phyloP scores from a whole-genome alignment of 2,329 filamentous ascomycete species.

The Claviceps sorghi region DNA sequence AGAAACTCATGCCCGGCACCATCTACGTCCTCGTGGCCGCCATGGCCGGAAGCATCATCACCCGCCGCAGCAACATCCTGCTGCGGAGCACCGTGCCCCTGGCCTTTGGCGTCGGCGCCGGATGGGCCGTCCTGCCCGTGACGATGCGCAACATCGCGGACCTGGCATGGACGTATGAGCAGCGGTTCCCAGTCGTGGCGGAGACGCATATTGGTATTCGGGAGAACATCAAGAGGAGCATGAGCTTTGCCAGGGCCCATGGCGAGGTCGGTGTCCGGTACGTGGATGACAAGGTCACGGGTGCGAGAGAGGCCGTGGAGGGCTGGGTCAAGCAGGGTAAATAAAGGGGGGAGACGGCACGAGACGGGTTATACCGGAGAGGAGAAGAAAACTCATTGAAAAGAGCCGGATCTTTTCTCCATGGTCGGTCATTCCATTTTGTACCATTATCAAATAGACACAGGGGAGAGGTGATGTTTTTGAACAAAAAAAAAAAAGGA shows the following conservation, averaged over 20 bases:
- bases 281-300: conserved; percentile 67
- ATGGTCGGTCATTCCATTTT: conserved; percentile 8
- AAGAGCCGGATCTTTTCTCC: not conserved
- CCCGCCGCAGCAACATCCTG: conserved; percentile 73
- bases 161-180: conserved; percentile 83
- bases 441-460: conserved; percentile 23
- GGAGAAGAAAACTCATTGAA: not conserved
- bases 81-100: conserved; percentile 64
- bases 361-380: not conserved
- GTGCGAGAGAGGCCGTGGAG: conserved; percentile 64
- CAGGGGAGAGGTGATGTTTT: not conserved
- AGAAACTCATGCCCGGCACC: conserved; percentile 75
- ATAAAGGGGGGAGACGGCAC: conserved; percentile 27
- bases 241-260: conserved; percentile 62
- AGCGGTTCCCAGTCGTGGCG: conserved; percentile 68
- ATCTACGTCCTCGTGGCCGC: conserved; percentile 87
- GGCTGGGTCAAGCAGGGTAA: conserved; percentile 85
- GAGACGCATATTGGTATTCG: conserved; percentile 64
- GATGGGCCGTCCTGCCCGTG: conserved; percentile 71
- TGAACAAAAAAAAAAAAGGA: not conserved
- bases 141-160: conserved; percentile 83
- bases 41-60: conserved; percentile 88
- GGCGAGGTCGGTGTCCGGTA: conserved; percentile 53
- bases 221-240: conserved; percentile 53
- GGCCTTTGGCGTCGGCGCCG: conserved; percentile 66